Evolutionary conservation across 805 yeast genomes (phyloP), one percentile per base, ranked within the genome.

Genomic region (Cyberlindnera veronae): DNA sequence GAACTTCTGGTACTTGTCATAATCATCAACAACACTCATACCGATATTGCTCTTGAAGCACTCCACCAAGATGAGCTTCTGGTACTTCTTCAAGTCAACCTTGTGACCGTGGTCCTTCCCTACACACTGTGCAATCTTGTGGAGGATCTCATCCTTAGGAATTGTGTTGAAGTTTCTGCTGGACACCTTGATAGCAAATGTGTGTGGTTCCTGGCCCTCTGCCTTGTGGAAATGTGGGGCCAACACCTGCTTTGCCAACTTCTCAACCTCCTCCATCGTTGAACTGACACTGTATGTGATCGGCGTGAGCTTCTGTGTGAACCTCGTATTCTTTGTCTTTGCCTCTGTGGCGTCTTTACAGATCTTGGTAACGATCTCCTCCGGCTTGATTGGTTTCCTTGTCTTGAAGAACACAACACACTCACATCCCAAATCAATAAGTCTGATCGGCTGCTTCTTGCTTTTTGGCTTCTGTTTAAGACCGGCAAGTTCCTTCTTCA

Each of bases 31-130:
- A 6, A 89, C 91, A 49, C 93, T 72, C 76, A 87, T 79, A 6
- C 99, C 99, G 24, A 93, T 74, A 46, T 85, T 84, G 47, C 78
- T 84, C 66, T 90, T 91, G 65, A 82, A 91, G 57, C 96, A 85
- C 60, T 88, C 96, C 3, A 93, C 84, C 38, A 91, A 57, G 34
- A 93, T 76, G 51, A 93, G 66, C 55, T 81, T 80, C 45, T 90
- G 95, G 54, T 77, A 87, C 11, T 77, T 64, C 54, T 86, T 85
- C 60, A 93, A 71, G 58, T 89, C 95, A 13, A 93, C 95, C 26
- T 63, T 67, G 59, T 88, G 96, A 2, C 81, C 81, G 46, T 76
- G 74, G 5, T 77, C 81, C 33, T 73, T 68, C 1, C 91, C 91
- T 1, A 87, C 89, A 32, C 73, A 63, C 22, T 73, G 77, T 4